phyloP scores from a whole-genome alignment of 202 grass and related monocot species.

The Setaria italica region DNA sequence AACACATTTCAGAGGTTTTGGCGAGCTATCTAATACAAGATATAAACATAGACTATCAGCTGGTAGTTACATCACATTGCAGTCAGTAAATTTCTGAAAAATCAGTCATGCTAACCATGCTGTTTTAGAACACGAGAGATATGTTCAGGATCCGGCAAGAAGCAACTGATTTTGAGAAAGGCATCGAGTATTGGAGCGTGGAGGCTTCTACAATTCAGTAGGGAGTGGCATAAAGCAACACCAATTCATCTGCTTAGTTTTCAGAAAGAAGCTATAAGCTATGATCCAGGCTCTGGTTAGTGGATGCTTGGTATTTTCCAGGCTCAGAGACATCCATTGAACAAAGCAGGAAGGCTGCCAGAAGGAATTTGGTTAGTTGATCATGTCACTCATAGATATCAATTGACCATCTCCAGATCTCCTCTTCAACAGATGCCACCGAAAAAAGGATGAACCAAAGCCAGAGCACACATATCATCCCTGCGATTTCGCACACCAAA shows the following conservation, averaged over 20 bases:
- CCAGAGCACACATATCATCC: neutral
- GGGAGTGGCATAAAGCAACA: neutral
- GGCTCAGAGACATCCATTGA: neutral
- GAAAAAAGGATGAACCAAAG: neutral
- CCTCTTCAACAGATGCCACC: neutral
- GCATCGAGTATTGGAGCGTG: neutral
- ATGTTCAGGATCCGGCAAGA: neutral
- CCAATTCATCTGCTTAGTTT: neutral
- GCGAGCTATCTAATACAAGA: neutral
- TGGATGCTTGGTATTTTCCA: neutral
- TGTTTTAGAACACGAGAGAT: neutral
- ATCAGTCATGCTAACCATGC: neutral
- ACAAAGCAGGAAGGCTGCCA: neutral
- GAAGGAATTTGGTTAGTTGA: neutral
- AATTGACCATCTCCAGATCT: neutral
- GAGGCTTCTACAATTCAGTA: neutral
- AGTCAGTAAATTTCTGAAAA: neutral
- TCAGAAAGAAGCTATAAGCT: neutral
- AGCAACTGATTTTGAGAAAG: neutral
- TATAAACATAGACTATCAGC: neutral
- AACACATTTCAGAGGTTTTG: neutral
- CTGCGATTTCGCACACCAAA: neutral
- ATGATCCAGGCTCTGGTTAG: neutral
- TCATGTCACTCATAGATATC: neutral
- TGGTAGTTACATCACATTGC: neutral